Evolutionary conservation across 768 basidiomycete species (phyloP).

Genomic region (Candolleomyces aberdarensis): DNA sequence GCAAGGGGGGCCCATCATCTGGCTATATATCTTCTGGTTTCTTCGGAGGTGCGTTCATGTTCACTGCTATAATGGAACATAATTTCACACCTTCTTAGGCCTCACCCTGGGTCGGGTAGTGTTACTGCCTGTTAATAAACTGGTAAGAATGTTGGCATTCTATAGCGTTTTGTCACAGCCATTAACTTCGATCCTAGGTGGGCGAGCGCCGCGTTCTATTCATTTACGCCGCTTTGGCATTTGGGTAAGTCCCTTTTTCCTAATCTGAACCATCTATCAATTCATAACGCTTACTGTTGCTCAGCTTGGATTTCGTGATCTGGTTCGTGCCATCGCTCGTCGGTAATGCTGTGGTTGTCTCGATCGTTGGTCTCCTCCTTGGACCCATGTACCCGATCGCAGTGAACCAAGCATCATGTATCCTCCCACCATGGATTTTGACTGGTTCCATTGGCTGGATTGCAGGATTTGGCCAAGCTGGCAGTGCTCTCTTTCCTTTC

Average conservation of each 20-base stretch:
- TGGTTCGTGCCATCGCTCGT: constrained; percentile 71
- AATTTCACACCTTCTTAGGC: constrained; percentile 30
- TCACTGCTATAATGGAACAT: too few relatives aligned
- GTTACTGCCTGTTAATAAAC: constrained; percentile 54
- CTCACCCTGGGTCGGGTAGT: constrained; percentile 54
- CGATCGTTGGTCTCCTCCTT: constrained; percentile 64
- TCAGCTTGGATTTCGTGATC: constrained; percentile 59
- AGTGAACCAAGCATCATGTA: constrained; percentile 65
- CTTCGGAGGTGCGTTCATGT: constrained; percentile 15
- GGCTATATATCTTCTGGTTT: constrained; percentile 17
- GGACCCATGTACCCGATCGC: constrained; percentile 75
- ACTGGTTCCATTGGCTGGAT: constrained; percentile 68
- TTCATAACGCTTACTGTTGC: not conserved
- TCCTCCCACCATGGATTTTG: constrained; percentile 71
- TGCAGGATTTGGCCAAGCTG: constrained; percentile 66
- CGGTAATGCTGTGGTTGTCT: constrained; percentile 61
- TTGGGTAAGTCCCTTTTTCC: constrained; percentile 32
- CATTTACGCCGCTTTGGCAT: constrained; percentile 48
- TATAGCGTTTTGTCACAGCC: constrained; percentile 10
- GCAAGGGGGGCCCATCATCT: constrained; percentile 20
- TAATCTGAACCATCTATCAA: not conserved
- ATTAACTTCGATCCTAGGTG: constrained; percentile 28
- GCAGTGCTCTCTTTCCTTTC: constrained; percentile 70
- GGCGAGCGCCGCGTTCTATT: constrained; percentile 54
- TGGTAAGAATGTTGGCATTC: constrained; percentile 18